These are phyloP conservation scores for Aspergillus aculeatinus DNA, from an alignment of 2,329 filamentous ascomycete genomes.

Conservation along the genomic window DNA sequence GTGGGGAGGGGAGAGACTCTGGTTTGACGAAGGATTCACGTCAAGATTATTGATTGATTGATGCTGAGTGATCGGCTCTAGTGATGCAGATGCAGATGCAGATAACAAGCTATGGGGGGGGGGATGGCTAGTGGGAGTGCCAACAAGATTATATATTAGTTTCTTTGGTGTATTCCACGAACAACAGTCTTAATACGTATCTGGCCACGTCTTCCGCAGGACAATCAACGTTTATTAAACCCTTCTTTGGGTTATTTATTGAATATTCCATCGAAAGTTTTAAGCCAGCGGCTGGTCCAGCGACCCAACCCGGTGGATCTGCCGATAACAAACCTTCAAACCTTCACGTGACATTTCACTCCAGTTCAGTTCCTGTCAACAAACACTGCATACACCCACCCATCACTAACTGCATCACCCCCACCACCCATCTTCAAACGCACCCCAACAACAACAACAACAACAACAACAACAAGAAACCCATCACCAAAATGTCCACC, in stretches of 20 bases:
- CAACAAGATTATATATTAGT: too few relatives aligned
- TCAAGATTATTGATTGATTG: not conserved
- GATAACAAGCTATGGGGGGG: too few relatives aligned
- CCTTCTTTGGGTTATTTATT: not conserved
- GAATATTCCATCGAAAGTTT: not conserved
- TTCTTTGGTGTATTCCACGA: too few relatives aligned
- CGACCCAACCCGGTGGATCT: slow-evolving; percentile 2
- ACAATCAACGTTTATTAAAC: not conserved
- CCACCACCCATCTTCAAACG: not conserved
- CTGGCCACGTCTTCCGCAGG: not conserved
- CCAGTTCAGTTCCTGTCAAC: not conserved
- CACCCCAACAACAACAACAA: not conserved
- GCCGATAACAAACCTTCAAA: not conserved
- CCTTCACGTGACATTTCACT: slow-evolving; percentile 8
- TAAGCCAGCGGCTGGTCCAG: not conserved
- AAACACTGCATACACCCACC: slow-evolving; percentile 6
- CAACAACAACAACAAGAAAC: slow-evolving; percentile 4
- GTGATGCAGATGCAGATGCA: not conserved
- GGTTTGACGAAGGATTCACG: not conserved
- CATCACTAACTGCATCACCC: not conserved
- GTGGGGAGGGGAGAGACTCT: not conserved
- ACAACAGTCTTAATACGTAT: not conserved
- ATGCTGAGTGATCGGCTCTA: not conserved
- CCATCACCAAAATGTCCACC: not conserved
- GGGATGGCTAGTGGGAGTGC: too few relatives aligned